Evolutionary conservation across 768 basidiomycete species (phyloP).

Genomic region (Dentipellis fragilis): DNA sequence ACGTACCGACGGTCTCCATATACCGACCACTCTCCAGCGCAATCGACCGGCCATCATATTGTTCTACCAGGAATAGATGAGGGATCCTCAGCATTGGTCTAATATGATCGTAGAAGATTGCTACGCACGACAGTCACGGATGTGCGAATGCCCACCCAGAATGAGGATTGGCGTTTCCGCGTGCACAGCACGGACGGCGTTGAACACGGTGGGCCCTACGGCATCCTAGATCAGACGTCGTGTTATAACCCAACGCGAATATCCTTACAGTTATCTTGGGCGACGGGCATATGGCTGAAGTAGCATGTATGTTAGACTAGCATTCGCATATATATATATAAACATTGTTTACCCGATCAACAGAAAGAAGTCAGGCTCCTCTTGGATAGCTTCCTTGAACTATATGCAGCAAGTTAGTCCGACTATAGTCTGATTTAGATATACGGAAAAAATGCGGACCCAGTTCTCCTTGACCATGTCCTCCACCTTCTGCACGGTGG

Average conservation of each 20-base stretch:
- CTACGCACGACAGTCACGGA: slow-evolving; percentile 52
- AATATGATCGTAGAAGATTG: slow-evolving; percentile 24
- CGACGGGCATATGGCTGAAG: slow-evolving; percentile 74
- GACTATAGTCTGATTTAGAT: background rate
- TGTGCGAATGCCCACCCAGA: slow-evolving; percentile 75
- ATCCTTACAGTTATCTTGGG: slow-evolving; percentile 50
- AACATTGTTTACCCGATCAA: slow-evolving; percentile 43
- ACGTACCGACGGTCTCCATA: slow-evolving; percentile 82
- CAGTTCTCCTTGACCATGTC: slow-evolving; percentile 76
- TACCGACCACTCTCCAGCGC: slow-evolving; percentile 78
- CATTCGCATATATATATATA: background rate
- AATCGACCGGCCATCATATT: slow-evolving; percentile 69
- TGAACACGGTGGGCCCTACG: slow-evolving; percentile 61
- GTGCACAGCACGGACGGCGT: slow-evolving; percentile 66
- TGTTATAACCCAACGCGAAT: background rate
- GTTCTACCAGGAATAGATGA: slow-evolving; percentile 17
- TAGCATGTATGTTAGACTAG: background rate
- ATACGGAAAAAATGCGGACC: slow-evolving; percentile 30
- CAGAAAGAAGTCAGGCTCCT: slow-evolving; percentile 77
- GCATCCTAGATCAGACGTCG: background rate
- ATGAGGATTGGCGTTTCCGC: slow-evolving; percentile 71
- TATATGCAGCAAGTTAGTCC: slow-evolving; percentile 16
- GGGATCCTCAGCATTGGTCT: background rate
- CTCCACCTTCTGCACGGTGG: slow-evolving; percentile 63
- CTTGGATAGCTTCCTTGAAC: slow-evolving; percentile 71